These are phyloP conservation scores for Entophlyctis helioformis DNA, from an alignment of 192 early-diverging fungal species.

Conservation along the genomic window DNA sequence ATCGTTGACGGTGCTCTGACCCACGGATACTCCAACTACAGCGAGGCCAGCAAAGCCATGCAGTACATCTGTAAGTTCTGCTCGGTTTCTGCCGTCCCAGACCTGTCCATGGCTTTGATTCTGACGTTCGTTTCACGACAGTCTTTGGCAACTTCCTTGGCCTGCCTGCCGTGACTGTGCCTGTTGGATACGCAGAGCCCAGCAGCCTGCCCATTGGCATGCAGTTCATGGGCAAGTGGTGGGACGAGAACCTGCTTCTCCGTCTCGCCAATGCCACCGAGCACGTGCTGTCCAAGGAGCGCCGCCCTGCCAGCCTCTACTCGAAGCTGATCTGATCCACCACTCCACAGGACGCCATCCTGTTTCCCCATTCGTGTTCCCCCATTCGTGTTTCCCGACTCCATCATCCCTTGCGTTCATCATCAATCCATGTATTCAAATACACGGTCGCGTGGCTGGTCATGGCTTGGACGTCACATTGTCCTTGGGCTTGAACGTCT, in stretches of 20 bases:
- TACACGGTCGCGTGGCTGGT: too few relatives aligned
- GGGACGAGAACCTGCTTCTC: constrained; percentile 49
- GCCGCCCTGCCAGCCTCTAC: neutral
- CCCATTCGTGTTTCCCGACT: too few relatives aligned
- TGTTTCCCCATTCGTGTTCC: too few relatives aligned
- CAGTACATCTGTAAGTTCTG: constrained; percentile 29
- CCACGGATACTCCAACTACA: constrained; percentile 42
- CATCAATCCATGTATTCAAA: too few relatives aligned
- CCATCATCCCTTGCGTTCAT: too few relatives aligned
- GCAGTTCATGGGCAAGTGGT: constrained; percentile 59
- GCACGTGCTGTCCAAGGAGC: constrained; percentile 7
- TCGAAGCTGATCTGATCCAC: constrained; percentile 2
- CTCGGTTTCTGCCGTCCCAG: neutral
- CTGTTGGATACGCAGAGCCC: constrained; percentile 36
- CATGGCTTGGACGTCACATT: too few relatives aligned
- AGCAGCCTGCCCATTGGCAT: constrained; percentile 48
- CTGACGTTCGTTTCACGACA: neutral
- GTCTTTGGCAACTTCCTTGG: constrained; percentile 53
- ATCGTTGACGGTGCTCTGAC: constrained; percentile 23
- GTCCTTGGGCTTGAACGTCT: constrained; percentile 13
- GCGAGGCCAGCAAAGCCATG: constrained; percentile 37
- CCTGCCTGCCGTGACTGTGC: constrained; percentile 48
- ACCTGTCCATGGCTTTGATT: neutral
- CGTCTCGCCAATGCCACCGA: constrained; percentile 46
- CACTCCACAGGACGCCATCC: too few relatives aligned